phyloP scores from a whole-genome alignment of 768 basidiomycete genomes.

The Suillus placidus region DNA sequence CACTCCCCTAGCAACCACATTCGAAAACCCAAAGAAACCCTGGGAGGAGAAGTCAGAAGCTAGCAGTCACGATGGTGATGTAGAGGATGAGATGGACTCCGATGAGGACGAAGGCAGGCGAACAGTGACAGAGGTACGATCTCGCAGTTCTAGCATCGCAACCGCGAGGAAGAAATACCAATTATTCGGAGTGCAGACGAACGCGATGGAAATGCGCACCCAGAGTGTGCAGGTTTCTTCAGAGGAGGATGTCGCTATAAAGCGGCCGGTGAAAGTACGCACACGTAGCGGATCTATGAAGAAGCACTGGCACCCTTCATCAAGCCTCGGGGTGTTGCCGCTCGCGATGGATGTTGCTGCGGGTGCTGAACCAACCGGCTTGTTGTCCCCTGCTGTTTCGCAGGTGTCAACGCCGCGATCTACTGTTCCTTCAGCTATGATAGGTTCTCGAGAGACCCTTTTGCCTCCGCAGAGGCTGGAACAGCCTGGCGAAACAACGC shows the following conservation, averaged over 20 bases:
- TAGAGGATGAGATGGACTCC: constrained; percentile 70
- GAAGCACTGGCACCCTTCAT: constrained; percentile 23
- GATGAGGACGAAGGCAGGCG: constrained; percentile 41
- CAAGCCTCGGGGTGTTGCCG: constrained; percentile 10
- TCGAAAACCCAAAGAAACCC: constrained; percentile 45
- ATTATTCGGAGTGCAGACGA: constrained; percentile 73
- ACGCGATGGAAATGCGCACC: constrained; percentile 51
- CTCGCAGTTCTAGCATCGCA: constrained; percentile 36
- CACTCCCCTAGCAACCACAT: constrained; percentile 49
- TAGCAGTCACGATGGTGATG: constrained; percentile 80
- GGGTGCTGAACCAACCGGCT: constrained; percentile 1
- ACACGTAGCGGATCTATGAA: constrained; percentile 23
- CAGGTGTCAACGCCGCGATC: background rate
- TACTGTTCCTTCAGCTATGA: constrained; percentile 2
- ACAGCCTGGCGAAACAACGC: constrained; percentile 16
- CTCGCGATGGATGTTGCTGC: constrained; percentile 7
- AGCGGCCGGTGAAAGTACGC: constrained; percentile 28
- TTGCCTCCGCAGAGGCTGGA: constrained; percentile 20
- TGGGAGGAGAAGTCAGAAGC: constrained; percentile 55
- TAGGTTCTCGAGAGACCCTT: constrained; percentile 19
- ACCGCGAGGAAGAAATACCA: constrained; percentile 46
- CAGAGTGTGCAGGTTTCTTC: constrained; percentile 62
- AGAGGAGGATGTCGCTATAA: constrained; percentile 15
- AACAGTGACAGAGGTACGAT: constrained; percentile 35
- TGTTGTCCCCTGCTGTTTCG: constrained; percentile 4